Evolutionary conservation across 2,329 filamentous ascomycete species (phyloP).

Genomic region (Teratosphaeria epicoccoides): DNA sequence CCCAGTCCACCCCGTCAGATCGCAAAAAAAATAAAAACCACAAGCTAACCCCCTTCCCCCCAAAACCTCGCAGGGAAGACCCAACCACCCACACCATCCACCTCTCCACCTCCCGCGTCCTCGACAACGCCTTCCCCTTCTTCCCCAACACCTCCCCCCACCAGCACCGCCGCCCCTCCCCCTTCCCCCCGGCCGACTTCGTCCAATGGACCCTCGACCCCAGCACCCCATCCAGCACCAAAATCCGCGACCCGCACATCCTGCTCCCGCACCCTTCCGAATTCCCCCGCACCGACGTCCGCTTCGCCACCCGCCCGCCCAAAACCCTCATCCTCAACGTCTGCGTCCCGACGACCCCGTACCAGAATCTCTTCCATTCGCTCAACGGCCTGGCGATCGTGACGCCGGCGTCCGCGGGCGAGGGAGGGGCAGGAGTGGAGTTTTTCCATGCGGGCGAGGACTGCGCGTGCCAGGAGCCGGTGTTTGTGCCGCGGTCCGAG

Average conservation of each 20-base stretch:
- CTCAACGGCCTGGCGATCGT: not conserved
- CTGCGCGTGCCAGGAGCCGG: not conserved
- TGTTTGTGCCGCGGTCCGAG: not conserved
- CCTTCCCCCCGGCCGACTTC: not conserved
- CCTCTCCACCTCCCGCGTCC: not conserved
- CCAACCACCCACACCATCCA: not conserved
- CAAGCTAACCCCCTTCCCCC: too few species aligned
- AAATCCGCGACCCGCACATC: not conserved
- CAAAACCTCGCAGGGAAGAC: not conserved
- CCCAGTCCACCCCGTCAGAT: too few species aligned
- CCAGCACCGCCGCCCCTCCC: not conserved
- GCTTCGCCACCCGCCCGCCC: not conserved
- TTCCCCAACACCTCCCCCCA: not conserved
- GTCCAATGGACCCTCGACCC: not conserved
- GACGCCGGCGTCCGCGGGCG: too few species aligned
- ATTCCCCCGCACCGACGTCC: not conserved
- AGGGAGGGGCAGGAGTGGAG: too few species aligned
- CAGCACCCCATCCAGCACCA: not conserved
- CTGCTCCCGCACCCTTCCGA: not conserved
- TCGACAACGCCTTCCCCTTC: conserved; percentile 1
- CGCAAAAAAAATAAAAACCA: too few species aligned
- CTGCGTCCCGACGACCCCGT: not conserved
- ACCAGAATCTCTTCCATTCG: not conserved
- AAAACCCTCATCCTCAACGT: not conserved
- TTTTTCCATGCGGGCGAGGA: not conserved